These are phyloP conservation scores for Kodamaea neixiangensis DNA, from an alignment of 805 yeast species.

Conservation along the genomic window DNA sequence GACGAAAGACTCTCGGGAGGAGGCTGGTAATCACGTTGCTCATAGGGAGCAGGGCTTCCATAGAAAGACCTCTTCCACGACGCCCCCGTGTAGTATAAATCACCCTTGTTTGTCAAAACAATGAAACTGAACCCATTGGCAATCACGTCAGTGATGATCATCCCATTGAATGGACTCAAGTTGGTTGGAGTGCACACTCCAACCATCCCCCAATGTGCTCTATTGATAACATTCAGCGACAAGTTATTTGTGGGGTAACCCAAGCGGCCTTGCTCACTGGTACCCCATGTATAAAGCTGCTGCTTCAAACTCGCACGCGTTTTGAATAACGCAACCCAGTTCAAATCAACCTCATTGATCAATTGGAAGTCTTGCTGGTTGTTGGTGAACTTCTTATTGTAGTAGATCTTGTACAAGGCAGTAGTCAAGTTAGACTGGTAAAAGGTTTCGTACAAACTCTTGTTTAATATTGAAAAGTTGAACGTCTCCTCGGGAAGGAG, in stretches of 20 bases:
- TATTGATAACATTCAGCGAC: conserved; percentile 16
- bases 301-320: conserved; percentile 36
- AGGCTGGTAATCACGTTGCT: conserved; percentile 19
- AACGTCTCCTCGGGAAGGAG: conserved; percentile 42
- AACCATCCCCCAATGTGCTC: conserved; percentile 14
- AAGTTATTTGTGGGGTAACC: conserved; percentile 40
- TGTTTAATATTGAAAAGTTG: conserved; percentile 28
- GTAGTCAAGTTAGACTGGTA: conserved; percentile 29
- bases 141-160: conserved; percentile 46
- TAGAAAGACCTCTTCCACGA: conserved; percentile 22
- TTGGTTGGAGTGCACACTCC: conserved; percentile 41
- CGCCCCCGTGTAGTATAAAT: conserved; percentile 54
- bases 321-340: conserved; percentile 53
- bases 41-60: conserved; percentile 32
- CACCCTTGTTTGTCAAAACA: conserved; percentile 56
- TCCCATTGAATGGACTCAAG: conserved; percentile 36
- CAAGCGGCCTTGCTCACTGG: conserved; percentile 43
- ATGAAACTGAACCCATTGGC: conserved; percentile 70
- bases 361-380: conserved; percentile 40
- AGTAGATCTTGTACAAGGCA: conserved; percentile 40
- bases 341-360: conserved; percentile 27
- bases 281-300: conserved; percentile 54
- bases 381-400: conserved; percentile 40
- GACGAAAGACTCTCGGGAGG: conserved; percentile 10
- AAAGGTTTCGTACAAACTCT: conserved; percentile 38